phyloP scores from a whole-genome alignment of 257 asterid genomes.

The Eustoma russellianum region DNA sequence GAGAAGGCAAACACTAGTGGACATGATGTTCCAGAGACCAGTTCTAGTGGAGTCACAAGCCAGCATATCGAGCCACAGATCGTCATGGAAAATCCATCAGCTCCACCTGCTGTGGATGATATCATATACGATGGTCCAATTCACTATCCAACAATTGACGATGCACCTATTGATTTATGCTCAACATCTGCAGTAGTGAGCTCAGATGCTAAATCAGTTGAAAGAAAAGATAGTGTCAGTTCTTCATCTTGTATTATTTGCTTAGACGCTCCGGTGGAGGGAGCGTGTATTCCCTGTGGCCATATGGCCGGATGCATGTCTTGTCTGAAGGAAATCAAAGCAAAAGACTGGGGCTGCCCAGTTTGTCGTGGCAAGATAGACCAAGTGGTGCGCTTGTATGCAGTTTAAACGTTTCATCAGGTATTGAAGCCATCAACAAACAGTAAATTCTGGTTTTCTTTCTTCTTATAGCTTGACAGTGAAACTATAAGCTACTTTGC shows the following conservation, averaged over 20 bases:
- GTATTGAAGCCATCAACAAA: too few relatives aligned
- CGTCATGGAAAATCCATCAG: slow-evolving; percentile 40
- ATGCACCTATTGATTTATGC: slow-evolving; percentile 29
- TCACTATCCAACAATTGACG: slow-evolving; percentile 65
- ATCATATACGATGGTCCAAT: slow-evolving; percentile 41
- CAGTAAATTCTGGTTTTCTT: too few relatives aligned
- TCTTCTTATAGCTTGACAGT: too few relatives aligned
- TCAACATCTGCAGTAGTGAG: slow-evolving; percentile 12
- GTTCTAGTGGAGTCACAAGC: slow-evolving; percentile 19
- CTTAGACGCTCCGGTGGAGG: slow-evolving; percentile 71
- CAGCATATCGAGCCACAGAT: slow-evolving; percentile 15
- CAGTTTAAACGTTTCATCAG: slow-evolving; percentile 33
- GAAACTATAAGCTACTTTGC: too few relatives aligned
- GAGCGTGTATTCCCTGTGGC: slow-evolving; percentile 95
- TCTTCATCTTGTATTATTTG: slow-evolving; percentile 67
- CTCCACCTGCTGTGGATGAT: slow-evolving; percentile 37
- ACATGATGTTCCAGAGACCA: slow-evolving; percentile 23
- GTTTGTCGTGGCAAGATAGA: slow-evolving; percentile 80
- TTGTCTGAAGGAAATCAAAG: slow-evolving; percentile 65
- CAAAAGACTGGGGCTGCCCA: slow-evolving; percentile 87
- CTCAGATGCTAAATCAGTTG: slow-evolving; percentile 11
- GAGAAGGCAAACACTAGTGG: slow-evolving; percentile 21
- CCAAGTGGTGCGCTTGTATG: slow-evolving; percentile 63
- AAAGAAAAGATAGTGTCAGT: slow-evolving; percentile 17
- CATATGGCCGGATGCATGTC: slow-evolving; percentile 96